Evolutionary conservation across 768 basidiomycete species (phyloP).

Genomic region (Tulasnella sp.): DNA sequence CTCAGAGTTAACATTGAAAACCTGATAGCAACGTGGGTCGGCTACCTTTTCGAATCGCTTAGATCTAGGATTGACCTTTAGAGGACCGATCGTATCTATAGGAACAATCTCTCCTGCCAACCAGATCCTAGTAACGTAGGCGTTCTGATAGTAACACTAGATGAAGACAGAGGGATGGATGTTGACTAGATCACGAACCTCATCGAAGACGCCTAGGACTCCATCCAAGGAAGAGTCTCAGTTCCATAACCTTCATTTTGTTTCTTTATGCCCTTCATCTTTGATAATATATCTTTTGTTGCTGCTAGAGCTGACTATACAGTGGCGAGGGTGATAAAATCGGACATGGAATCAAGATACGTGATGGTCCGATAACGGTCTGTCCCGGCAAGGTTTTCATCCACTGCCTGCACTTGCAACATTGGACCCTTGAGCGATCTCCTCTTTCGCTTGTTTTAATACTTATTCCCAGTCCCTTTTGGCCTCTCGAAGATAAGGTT

Average conservation of each 20-base stretch:
- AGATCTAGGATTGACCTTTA: not conserved
- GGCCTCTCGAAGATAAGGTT: not conserved
- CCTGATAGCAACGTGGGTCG: constrained; percentile 39
- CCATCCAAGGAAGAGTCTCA: not conserved
- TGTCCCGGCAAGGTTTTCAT: too few species aligned
- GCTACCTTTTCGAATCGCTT: not conserved
- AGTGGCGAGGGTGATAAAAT: too few species aligned
- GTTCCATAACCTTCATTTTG: not conserved
- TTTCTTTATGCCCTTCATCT: not conserved
- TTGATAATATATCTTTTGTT: too few species aligned
- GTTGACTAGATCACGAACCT: constrained; percentile 5
- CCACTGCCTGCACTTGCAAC: not conserved
- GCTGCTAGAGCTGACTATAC: too few species aligned
- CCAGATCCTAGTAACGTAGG: constrained; percentile 44
- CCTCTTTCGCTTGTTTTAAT: not conserved
- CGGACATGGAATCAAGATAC: too few species aligned
- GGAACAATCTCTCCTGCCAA: constrained; percentile 41
- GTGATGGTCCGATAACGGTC: too few species aligned
- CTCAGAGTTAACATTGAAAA: constrained; percentile 47
- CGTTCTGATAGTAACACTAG: constrained; percentile 43
- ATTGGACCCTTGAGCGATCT: not conserved
- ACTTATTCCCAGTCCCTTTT: not conserved
- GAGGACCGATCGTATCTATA: constrained; percentile 20
- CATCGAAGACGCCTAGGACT: not conserved
- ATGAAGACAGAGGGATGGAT: constrained; percentile 31